These are phyloP conservation scores for Hibiscus tridactylites DNA, from an alignment of 345 rosid genomes.

Conservation along the genomic window DNA sequence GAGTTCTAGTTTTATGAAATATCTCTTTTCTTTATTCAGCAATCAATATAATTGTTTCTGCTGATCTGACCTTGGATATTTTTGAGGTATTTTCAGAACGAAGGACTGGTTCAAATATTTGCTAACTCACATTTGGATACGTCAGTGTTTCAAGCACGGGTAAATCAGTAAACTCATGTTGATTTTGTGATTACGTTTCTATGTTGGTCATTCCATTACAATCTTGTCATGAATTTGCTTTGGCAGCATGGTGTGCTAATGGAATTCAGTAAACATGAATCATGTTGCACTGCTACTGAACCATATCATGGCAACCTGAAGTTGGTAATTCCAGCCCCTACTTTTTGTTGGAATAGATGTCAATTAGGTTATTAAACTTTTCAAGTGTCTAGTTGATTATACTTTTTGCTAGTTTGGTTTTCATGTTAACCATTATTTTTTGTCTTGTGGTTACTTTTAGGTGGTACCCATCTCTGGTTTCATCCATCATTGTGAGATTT, in stretches of 20 bases:
- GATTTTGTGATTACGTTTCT: constrained; percentile 13
- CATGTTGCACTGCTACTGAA: constrained; percentile 45
- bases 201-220: constrained; percentile 9
- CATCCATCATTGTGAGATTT: constrained; percentile 44
- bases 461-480: constrained; percentile 62
- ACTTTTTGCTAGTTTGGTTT: background rate
- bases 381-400: background rate
- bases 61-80: constrained; percentile 35
- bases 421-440: background rate
- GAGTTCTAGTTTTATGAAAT: background rate
- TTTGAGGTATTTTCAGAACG: constrained; percentile 56
- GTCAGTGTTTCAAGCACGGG: constrained; percentile 57
- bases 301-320: constrained; percentile 38
- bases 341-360: background rate
- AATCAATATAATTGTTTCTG: constrained; percentile 9
- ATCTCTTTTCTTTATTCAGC: constrained; percentile 3
- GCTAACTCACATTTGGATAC: constrained; percentile 43
- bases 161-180: constrained; percentile 37
- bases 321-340: constrained; percentile 40
- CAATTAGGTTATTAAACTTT: background rate
- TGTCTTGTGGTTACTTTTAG: constrained; percentile 28
- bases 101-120: constrained; percentile 64
- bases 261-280: constrained; percentile 56
- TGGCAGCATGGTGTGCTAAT: constrained; percentile 58
- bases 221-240: constrained; percentile 16